phyloP scores from a whole-genome alignment of 139 green algal species.

The Limnomonas spitsbergensis region DNA sequence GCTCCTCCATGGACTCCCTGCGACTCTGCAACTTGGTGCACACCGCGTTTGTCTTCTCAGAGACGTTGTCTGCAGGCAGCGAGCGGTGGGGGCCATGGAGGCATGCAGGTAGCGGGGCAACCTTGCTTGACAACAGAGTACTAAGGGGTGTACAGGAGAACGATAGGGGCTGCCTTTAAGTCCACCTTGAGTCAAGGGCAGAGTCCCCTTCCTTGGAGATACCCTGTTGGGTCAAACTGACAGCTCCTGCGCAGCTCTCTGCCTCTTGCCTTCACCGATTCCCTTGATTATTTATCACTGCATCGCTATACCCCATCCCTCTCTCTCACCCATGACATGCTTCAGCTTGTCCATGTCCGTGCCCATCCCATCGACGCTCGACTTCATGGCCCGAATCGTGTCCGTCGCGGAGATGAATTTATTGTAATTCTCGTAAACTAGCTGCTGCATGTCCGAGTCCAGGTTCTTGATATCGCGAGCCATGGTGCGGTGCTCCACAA shows the following conservation, averaged over 20 bases:
- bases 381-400: constrained; percentile 79
- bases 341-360: constrained; percentile 66
- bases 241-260: neutral
- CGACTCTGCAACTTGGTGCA: constrained; percentile 77
- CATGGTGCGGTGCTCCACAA: constrained; percentile 78
- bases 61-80: constrained; percentile 55
- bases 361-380: constrained; percentile 66
- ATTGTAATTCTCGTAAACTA: constrained; percentile 98
- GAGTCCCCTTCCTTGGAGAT: too few relatives aligned
- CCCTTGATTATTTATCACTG: too few relatives aligned
- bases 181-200: too few relatives aligned
- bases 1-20: constrained; percentile 80
- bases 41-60: constrained; percentile 65
- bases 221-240: too few relatives aligned
- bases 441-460: constrained; percentile 94
- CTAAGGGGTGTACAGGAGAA: too few relatives aligned
- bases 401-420: constrained; percentile 97
- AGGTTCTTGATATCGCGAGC: constrained; percentile 82
- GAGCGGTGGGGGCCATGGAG: too few relatives aligned
- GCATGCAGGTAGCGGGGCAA: too few relatives aligned
- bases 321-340: constrained; percentile 47
- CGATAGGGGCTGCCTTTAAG: too few relatives aligned
- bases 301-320: too few relatives aligned
- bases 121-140: too few relatives aligned
- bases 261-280: neutral